Percentiles rank a stretch among this genome's conserved stretches.
Conservation (phyloP, 768 basidiomycete species). For the Serendipita sp. region DNA sequence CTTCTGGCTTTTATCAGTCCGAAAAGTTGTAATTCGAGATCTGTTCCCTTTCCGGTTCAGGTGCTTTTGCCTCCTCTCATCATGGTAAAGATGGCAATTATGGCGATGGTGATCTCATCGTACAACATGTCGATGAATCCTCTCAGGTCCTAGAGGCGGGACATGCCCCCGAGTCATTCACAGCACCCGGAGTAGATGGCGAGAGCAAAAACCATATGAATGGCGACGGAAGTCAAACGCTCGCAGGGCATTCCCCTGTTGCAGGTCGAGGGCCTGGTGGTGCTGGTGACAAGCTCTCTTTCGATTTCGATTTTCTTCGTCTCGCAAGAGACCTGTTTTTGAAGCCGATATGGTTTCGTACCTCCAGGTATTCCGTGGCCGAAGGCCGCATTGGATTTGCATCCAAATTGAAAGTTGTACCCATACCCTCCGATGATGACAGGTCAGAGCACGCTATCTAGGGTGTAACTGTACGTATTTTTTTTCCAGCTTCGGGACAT, state of each 20-base stretch:
- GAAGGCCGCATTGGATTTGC: conserved; percentile 77
- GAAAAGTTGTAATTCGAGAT: too few relatives aligned
- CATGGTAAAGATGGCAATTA: conserved; percentile 13
- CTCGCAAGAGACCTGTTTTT: conserved; percentile 69
- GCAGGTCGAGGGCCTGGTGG: neutral
- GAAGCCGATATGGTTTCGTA: conserved; percentile 76
- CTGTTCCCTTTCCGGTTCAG: neutral
- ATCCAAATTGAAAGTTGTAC: conserved; percentile 34
- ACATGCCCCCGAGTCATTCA: conserved; percentile 8
- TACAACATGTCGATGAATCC: conserved; percentile 20
- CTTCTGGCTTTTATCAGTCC: too few relatives aligned
- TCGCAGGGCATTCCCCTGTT: neutral
- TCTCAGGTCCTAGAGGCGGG: conserved; percentile 14
- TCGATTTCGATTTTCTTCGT: conserved; percentile 88
- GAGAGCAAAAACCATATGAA: neutral
- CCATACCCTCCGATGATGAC: neutral
- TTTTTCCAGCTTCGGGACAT: neutral
- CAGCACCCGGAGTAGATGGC: neutral
- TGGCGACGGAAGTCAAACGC: neutral
- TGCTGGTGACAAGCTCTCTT: conserved; percentile 20
- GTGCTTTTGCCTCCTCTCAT: conserved; percentile 9
- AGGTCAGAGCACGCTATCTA: conserved; percentile 37
- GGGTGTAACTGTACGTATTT: conserved; percentile 53
- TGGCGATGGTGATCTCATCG: conserved; percentile 14
- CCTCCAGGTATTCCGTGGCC: conserved; percentile 57